A percentile compares a stretch with the other conserved stretches of the same genome.
phyloP scores from a whole-genome alignment of 805 yeast species.

The Lipomyces mesembrius region DNA sequence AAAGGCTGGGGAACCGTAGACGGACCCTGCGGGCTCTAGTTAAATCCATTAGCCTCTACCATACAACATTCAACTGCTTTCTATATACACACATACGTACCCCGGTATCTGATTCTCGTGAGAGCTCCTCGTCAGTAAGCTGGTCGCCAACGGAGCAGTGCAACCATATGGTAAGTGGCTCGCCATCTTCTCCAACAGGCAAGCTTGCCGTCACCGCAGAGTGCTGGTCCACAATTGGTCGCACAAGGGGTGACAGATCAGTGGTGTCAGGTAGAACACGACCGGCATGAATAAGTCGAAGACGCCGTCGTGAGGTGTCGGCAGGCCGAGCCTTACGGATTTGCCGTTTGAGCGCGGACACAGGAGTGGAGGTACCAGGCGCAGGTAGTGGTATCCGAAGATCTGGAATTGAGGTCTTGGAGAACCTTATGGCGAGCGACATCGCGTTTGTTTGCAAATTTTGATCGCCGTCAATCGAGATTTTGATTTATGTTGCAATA shows the following conservation, averaged over 20 bases:
- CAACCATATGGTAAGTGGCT: slow-evolving; percentile 55
- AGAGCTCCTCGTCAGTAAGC: slow-evolving; percentile 58
- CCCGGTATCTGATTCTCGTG: slow-evolving; percentile 64
- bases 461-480: too few relatives aligned
- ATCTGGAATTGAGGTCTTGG: slow-evolving; percentile 52
- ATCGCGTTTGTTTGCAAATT: neutral
- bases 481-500: neutral
- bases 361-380: slow-evolving; percentile 45
- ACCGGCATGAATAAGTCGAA: slow-evolving; percentile 72
- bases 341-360: slow-evolving; percentile 50
- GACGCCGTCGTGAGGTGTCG: slow-evolving; percentile 52
- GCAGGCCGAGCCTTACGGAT: slow-evolving; percentile 50
- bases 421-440: slow-evolving; percentile 51
- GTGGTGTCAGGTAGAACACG: slow-evolving; percentile 62
- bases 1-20: slow-evolving; percentile 69
- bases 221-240: slow-evolving; percentile 38
- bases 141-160: slow-evolving; percentile 81
- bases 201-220: neutral
- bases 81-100: slow-evolving; percentile 8
- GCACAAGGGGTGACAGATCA: slow-evolving; percentile 58
- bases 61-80: neutral
- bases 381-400: slow-evolving; percentile 47
- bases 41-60: neutral
- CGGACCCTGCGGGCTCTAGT: slow-evolving; percentile 53
- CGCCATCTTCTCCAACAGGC: slow-evolving; percentile 34